Evolutionary conservation across 139 green algal genomes (phyloP).

Genomic region (Coccomyxa sp.): DNA sequence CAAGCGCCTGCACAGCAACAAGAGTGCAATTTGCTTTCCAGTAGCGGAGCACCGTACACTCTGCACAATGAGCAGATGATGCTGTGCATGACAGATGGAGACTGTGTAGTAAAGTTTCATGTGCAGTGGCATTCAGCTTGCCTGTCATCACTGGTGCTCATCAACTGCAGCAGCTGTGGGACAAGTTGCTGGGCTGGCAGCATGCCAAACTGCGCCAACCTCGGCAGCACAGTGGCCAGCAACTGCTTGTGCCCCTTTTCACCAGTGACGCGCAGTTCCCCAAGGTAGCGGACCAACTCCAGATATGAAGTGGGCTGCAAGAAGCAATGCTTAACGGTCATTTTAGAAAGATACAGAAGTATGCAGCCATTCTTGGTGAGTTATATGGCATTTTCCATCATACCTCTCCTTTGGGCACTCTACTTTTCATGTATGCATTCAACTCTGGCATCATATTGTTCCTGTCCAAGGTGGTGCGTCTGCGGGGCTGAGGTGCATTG

Average conservation of each 20-base stretch:
- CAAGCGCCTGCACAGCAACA: conserved; percentile 23
- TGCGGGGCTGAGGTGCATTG: background rate
- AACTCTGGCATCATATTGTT: conserved; percentile 1
- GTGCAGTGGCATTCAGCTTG: background rate
- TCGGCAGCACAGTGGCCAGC: conserved; percentile 18
- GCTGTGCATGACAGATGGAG: background rate
- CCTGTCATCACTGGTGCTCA: conserved; percentile 19
- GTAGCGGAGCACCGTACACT: background rate
- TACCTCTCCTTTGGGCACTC: conserved; percentile 21
- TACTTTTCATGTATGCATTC: conserved; percentile 10
- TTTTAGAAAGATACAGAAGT: background rate
- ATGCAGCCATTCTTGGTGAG: background rate
- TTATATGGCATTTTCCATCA: background rate
- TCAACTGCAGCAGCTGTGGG: conserved; percentile 28
- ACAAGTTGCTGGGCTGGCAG: conserved; percentile 27
- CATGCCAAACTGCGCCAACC: conserved; percentile 28
- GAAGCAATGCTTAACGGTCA: background rate
- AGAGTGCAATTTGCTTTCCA: background rate
- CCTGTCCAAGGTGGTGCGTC: background rate
- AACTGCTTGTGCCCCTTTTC: conserved; percentile 17
- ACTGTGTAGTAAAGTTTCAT: background rate
- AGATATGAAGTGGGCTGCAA: background rate
- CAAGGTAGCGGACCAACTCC: conserved; percentile 4
- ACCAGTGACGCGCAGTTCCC: conserved; percentile 10
- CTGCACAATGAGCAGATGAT: background rate